These are phyloP conservation scores for Ajuga reptans DNA, from an alignment of 305 asterid genomes.

Conservation along the genomic window DNA sequence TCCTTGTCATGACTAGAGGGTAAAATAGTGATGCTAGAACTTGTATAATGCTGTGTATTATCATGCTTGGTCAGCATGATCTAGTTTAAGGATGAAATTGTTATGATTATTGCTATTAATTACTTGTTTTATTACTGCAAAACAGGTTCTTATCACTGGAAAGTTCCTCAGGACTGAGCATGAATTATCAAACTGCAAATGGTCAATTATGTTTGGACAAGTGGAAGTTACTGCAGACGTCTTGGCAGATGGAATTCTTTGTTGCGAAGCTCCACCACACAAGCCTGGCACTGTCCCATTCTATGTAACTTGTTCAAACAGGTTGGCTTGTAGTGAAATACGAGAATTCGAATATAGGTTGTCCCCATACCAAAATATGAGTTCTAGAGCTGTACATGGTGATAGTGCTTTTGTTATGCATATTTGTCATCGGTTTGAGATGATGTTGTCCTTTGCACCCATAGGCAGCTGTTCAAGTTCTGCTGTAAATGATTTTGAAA, in stretches of 20 bases:
- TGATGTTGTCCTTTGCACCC: constrained; percentile 36
- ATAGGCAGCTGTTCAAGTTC: constrained; percentile 28
- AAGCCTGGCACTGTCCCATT: constrained; percentile 71
- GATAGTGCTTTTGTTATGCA: constrained; percentile 36
- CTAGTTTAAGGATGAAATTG: neutral
- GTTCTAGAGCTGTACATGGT: constrained; percentile 24
- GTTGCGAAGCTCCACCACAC: constrained; percentile 68
- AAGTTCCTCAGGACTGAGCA: constrained; percentile 51
- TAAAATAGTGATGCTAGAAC: neutral
- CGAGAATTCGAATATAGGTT: constrained; percentile 73
- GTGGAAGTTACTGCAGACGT: constrained; percentile 76
- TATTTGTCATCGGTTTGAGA: constrained; percentile 58
- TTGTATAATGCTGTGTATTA: too few species aligned
- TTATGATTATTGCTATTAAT: neutral
- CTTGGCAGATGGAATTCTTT: constrained; percentile 61
- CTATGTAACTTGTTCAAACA: constrained; percentile 73
- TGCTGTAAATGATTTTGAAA: constrained; percentile 33
- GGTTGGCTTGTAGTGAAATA: constrained; percentile 84
- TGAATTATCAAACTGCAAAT: constrained; percentile 42
- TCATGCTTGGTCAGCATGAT: too few species aligned
- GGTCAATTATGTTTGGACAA: constrained; percentile 94
- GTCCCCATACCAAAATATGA: constrained; percentile 30
- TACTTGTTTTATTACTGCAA: neutral
- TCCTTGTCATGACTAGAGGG: neutral
- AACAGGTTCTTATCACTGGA: constrained; percentile 68